A percentile compares a stretch with the other conserved stretches of the same genome.
Conservation (phyloP, 371 early-diverging fungal genomes). For the Fennellomyces sp. region DNA sequence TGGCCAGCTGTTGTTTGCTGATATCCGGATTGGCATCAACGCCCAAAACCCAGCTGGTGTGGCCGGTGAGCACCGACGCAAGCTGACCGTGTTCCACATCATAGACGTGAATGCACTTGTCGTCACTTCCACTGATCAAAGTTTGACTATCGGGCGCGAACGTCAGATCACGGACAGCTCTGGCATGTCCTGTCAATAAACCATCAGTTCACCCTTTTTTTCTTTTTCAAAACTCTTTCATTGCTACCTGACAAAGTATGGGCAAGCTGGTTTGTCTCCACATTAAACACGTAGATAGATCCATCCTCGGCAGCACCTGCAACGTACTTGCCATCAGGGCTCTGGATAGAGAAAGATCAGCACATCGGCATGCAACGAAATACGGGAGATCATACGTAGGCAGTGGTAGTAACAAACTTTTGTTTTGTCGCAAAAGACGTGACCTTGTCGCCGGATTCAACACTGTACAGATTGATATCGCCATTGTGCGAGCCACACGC, state of each 20-base stretch:
- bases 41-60: slow-evolving; percentile 76
- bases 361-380: neutral
- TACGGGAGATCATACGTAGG: slow-evolving; percentile 59
- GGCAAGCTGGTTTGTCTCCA: slow-evolving; percentile 67
- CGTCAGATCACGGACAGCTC: slow-evolving; percentile 72
- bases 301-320: slow-evolving; percentile 84
- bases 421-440: slow-evolving; percentile 67
- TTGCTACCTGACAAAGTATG: slow-evolving; percentile 67
- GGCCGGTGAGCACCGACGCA: slow-evolving; percentile 75
- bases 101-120: slow-evolving; percentile 80
- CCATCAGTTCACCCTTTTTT: neutral
- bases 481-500: slow-evolving; percentile 81
- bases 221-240: slow-evolving; percentile 11
- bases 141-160: slow-evolving; percentile 77
- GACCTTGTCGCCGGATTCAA: slow-evolving; percentile 68
- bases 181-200: slow-evolving; percentile 63
- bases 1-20: slow-evolving; percentile 73
- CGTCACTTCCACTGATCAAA: slow-evolving; percentile 79
- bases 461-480: slow-evolving; percentile 66
- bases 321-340: slow-evolving; percentile 76
- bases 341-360: slow-evolving; percentile 37
- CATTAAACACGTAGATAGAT: slow-evolving; percentile 73
- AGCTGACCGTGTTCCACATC: slow-evolving; percentile 82
- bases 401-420: slow-evolving; percentile 77
- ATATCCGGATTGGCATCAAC: slow-evolving; percentile 69